phyloP scores from a whole-genome alignment of 2,329 filamentous ascomycete species.

The Stemphylium lycopersici region DNA sequence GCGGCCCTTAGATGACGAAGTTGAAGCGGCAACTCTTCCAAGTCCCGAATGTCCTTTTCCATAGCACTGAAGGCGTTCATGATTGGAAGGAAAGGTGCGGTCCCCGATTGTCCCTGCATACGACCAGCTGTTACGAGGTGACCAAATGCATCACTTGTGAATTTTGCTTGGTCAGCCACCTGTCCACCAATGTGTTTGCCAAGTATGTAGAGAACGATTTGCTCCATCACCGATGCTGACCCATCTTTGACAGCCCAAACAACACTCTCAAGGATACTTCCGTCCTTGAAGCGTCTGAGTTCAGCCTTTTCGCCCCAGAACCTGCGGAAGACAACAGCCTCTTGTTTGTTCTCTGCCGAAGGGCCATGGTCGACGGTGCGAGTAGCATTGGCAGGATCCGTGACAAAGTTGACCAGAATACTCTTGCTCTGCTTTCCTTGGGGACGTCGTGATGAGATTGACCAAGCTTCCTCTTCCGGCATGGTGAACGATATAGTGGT shows the following conservation, averaged over 20 bases:
- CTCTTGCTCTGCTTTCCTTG: slow-evolving; percentile 39
- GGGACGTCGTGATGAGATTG: slow-evolving; percentile 35
- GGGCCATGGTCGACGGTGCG: slow-evolving; percentile 89
- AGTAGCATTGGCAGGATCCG: slow-evolving; percentile 73
- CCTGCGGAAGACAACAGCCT: slow-evolving; percentile 78
- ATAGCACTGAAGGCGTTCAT: slow-evolving; percentile 74
- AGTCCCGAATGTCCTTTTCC: slow-evolving; percentile 74
- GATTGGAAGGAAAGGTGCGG: slow-evolving; percentile 68
- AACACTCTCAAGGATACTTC: slow-evolving; percentile 89
- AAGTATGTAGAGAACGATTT: slow-evolving; percentile 77
- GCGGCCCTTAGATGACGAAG: slow-evolving; percentile 79
- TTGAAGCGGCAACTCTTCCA: slow-evolving; percentile 87
- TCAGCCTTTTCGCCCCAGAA: slow-evolving; percentile 98
- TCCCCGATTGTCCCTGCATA: slow-evolving; percentile 46
- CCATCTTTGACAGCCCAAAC: slow-evolving; percentile 74
- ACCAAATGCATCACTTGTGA: slow-evolving; percentile 56
- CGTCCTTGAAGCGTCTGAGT: slow-evolving; percentile 91
- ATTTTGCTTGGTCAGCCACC: slow-evolving; percentile 56
- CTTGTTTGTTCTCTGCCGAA: slow-evolving; percentile 81
- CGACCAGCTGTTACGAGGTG: slow-evolving; percentile 50
- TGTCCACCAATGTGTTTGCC: slow-evolving; percentile 69
- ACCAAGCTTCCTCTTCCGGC: slow-evolving; percentile 45
- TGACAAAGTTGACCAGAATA: slow-evolving; percentile 70
- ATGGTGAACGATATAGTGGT: slow-evolving; percentile 61
- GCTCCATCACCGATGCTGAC: slow-evolving; percentile 71